Evolutionary conservation across 495 filamentous ascomycete species (phyloP).

Genomic region (Podospora comata): DNA sequence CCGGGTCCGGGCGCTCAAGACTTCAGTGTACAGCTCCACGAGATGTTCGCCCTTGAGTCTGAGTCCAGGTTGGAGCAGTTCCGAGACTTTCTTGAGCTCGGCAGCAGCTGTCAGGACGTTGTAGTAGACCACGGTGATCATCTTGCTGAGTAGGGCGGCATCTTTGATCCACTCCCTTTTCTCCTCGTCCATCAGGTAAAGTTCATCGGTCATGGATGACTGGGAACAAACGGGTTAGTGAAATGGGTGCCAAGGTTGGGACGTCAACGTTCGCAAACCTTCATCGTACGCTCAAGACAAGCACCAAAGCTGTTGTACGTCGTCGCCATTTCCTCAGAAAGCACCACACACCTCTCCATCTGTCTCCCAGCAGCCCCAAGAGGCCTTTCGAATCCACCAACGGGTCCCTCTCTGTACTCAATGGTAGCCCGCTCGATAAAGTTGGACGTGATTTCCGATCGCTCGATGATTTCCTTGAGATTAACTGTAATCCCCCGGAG

Average conservation of each 20-base stretch:
- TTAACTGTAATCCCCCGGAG: background rate
- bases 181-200: background rate
- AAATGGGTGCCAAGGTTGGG: background rate
- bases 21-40: background rate
- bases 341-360: background rate
- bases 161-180: background rate
- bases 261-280: background rate
- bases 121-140: background rate
- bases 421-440: background rate
- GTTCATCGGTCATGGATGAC: background rate
- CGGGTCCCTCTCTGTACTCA: background rate
- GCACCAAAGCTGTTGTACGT: background rate
- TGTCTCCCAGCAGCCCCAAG: background rate
- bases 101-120: background rate
- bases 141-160: background rate
- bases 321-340: background rate
- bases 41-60: background rate
- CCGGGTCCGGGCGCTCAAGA: background rate
- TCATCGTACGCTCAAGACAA: background rate
- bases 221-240: background rate
- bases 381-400: background rate
- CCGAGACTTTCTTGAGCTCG: background rate
- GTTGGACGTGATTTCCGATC: background rate
- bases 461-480: background rate
- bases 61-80: background rate